A percentile compares a stretch with the other conserved stretches of the same genome.
Evolutionary conservation across 2,329 filamentous ascomycete species (phyloP).

Genomic region (Scedosporium dehoogii): DNA sequence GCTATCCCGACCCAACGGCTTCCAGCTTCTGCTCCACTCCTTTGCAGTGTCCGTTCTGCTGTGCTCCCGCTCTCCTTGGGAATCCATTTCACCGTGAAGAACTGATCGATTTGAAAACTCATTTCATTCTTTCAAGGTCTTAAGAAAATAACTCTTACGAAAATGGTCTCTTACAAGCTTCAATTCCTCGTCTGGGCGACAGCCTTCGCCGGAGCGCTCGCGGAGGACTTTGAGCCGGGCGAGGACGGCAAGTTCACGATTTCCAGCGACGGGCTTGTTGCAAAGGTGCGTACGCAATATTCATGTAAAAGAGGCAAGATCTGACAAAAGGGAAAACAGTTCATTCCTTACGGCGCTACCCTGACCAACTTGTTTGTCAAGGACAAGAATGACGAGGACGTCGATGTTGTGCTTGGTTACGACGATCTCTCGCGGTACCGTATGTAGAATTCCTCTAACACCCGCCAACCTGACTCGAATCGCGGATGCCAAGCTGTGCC

Average conservation of each 20-base stretch:
- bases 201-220: not conserved
- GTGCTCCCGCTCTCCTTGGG: not conserved
- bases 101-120: no score
- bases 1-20: not conserved
- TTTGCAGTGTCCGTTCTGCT: not conserved
- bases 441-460: conserved; percentile 11
- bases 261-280: conserved; percentile 14
- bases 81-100: not conserved
- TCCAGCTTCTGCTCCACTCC: not conserved
- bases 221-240: conserved; percentile 13
- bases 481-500: not conserved
- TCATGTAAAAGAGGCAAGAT: not conserved
- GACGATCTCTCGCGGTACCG: conserved; percentile 50
- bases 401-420: conserved; percentile 55
- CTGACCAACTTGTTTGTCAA: conserved; percentile 54
- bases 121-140: no score
- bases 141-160: not conserved
- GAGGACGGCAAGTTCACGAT: conserved; percentile 25
- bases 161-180: not conserved
- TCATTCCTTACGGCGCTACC: conserved; percentile 51
- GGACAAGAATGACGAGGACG: conserved; percentile 49
- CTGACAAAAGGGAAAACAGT: conserved; percentile 14
- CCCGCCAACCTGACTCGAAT: no score
- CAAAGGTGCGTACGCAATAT: not conserved
- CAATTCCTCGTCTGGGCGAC: not conserved